Base-by-base conservation (phyloP, 352 stramenopile species). In the Pythium oligandrum region DNA sequence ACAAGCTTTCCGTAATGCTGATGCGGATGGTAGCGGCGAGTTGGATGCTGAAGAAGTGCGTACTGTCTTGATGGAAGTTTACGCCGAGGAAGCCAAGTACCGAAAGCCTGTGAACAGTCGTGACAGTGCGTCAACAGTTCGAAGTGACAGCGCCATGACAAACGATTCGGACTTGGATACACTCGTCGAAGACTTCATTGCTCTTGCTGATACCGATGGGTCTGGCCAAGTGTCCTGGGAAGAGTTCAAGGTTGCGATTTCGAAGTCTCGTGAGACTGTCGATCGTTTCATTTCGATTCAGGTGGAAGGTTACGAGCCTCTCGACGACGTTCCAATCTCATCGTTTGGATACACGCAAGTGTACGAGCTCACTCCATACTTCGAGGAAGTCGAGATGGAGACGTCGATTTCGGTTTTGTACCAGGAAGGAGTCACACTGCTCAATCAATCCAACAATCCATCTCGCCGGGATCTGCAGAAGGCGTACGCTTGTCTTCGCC, bases 181-280 rank as follows among this genome's bases (percentile, higher is more conserved):
- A 43, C 51, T 59, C 33, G 82, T 94, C 5, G 70, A 93, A 37
- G 82, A 92, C 33, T 95, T 95, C 40, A 74, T 95, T 46, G 70
- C 55, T 2, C 55, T 93, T 4, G 85, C 83, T 17, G 83, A 93
- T 47, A 90, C 79, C 1, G 83, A 95, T 51, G 67, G 70, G 12
- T 93, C 81, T 9, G 82, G 81, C 4, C 67, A 79, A 54, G 79
- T 95, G 12, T 93, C 83, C 36, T 92, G 82, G 73, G 84, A 95
- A 57, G 83, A 93, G 55, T 95, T 95, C 53, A 90, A 92, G 59
- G 63, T 79, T 32, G 85, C 85, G 5, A 89, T 95, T 63, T 57
- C 75, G 1, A 92, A 92, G 61, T 88, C 78, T 17, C 75, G 82
- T 6, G 65, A 78, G n/a, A 80, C 63, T 1, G 61, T 84, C 35